Conservation (phyloP, 202 grass and related monocot species). For the Eragrostis tef region DNA sequence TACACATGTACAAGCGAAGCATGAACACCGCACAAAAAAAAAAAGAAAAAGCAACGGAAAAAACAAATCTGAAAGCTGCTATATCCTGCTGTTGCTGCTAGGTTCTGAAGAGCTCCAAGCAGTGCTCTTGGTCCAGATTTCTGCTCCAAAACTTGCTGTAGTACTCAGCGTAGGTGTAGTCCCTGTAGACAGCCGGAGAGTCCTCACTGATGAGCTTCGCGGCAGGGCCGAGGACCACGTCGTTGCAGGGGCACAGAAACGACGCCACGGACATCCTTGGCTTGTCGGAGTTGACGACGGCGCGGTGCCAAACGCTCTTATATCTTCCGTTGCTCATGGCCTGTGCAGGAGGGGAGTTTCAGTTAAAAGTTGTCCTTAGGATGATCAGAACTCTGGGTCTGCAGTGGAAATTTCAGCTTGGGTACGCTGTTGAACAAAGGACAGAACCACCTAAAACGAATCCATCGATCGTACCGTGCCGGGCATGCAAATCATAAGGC, state of each 20-base stretch:
- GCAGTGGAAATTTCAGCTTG: neutral
- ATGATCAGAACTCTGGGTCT: neutral
- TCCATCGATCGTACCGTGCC: neutral
- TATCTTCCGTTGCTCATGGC: slow-evolving; percentile 80
- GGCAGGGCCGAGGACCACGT: slow-evolving; percentile 59
- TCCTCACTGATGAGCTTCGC: slow-evolving; percentile 56
- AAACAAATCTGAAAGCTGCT: no score
- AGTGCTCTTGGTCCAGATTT: slow-evolving; percentile 90
- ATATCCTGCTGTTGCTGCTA: no score
- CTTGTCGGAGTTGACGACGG: slow-evolving; percentile 67
- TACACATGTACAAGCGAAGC: no score
- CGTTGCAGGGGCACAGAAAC: slow-evolving; percentile 84
- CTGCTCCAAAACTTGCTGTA: slow-evolving; percentile 93
- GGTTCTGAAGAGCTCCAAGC: slow-evolving; percentile 78
- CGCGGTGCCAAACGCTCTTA: slow-evolving; percentile 88
- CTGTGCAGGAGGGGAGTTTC: slow-evolving; percentile 34
- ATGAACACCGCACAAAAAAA: no score
- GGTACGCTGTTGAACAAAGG: neutral
- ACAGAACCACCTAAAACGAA: neutral
- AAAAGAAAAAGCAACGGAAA: no score
- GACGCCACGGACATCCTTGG: slow-evolving; percentile 83
- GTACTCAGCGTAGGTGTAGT: slow-evolving; percentile 88
- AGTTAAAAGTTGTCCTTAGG: neutral
- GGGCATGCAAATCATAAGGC: neutral
- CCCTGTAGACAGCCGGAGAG: slow-evolving; percentile 64